These are phyloP conservation scores for Letharia columbiana DNA, from an alignment of 495 filamentous ascomycete species.

Conservation along the genomic window DNA sequence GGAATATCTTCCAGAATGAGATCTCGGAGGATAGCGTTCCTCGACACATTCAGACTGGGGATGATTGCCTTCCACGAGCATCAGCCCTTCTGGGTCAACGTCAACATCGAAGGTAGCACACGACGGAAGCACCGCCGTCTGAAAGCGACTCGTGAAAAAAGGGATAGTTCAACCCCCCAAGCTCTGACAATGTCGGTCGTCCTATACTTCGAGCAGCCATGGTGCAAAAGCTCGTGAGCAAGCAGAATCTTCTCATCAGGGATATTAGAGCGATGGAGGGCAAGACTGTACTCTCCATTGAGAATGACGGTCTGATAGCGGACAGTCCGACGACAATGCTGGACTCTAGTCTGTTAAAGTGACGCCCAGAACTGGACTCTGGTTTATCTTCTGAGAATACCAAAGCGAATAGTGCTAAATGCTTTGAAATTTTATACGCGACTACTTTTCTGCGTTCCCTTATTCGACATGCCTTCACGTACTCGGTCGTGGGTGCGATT, in stretches of 20 bases:
- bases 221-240: neutral
- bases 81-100: constrained; percentile 5
- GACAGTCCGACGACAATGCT: neutral
- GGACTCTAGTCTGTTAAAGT: neutral
- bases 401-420: neutral
- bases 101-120: neutral
- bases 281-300: neutral
- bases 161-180: constrained; percentile 1
- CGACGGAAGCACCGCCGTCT: neutral
- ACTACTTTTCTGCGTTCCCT: neutral
- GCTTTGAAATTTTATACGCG: neutral
- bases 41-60: constrained; percentile 6
- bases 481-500: neutral
- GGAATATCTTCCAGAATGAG: constrained; percentile 1
- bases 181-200: neutral
- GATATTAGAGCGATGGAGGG: constrained; percentile 6
- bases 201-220: neutral
- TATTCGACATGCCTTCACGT: neutral
- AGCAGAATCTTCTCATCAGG: neutral
- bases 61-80: constrained; percentile 9
- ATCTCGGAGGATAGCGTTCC: constrained; percentile 5
- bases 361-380: neutral
- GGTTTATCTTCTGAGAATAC: neutral
- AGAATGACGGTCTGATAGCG: neutral
- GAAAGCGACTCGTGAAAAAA: neutral